Evolutionary conservation across 2,329 filamentous ascomycete genomes (phyloP), one percentile per base, ranked within the genome.

Genomic region (Sclerotinia minor): DNA sequence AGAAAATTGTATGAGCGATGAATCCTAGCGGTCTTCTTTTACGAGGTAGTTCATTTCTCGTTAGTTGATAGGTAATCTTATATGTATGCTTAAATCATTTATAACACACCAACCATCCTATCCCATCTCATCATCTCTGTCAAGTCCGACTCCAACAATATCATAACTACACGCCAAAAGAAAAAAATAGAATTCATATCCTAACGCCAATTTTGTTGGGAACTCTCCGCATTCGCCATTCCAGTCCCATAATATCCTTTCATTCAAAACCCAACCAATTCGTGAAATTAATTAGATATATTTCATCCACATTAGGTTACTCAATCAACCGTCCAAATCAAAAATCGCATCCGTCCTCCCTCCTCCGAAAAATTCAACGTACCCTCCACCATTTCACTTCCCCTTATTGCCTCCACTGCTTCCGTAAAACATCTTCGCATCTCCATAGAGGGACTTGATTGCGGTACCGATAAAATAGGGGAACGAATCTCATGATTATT

Each of bases 281-380:
- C 21, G 35, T 55, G 29, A 41, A n/a, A 41, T 3, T n/a, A n/a
- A 41, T 3, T n/a, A 32, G 3, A 38, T 5, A 0, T 1, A n/a
- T n/a, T 17, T 7, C 13, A 24, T 11, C 19, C 4, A 38, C 6
- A 38, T 32, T n/a, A n/a, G n/a, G n/a, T n/a, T 24, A 24, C 7
- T 74, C 66, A 75, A 71, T 75, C 73, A 44, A 71, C 69, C 29
- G 72, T 67, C 66, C 73, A 75, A 29, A 75, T 67, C 70, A 75
- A 69, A 67, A 73, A 75, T 24, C 69, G 70, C 8, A 72, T 64
- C 59, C 61, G 72, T 21, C 70, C 71, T n/a, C 64, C 68, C 1
- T 69, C 67, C 5, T 41, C 19, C 7, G 47, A 19, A 32, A 72
- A 55, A 17, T 71, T 70, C 61, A 74, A 58, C 21, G 68, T 69